Evolutionary conservation across 176 grass and related monocot genomes (phyloP), one percentile per base, ranked within the genome.

Genomic region (Lolium multiflorum): DNA sequence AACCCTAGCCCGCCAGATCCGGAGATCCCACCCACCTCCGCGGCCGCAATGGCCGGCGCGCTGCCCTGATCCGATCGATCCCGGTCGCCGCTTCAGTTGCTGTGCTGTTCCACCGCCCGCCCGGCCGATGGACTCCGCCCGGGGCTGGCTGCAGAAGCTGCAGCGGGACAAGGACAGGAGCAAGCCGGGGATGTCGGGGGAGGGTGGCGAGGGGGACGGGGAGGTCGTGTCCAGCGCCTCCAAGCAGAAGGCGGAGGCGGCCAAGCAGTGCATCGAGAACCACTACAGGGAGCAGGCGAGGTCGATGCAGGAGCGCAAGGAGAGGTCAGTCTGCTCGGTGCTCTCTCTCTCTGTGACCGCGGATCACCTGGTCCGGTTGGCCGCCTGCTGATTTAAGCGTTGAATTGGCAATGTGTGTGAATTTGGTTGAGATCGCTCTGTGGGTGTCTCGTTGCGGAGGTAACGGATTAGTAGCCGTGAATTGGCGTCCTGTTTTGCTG

Each of bases 191-290:
- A 68, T 20, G 74, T 64, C 17, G 6, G 80, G 7, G 12, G 76
- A 62, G 56, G 46, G 9, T 9, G 46, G 46, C 2, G 77, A 31
- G 26, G 72, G 11, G 4, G 89, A 22, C 7, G 92, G 82, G 79
- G 82, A 76, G 35, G 78, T 54, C 14, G 43, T 89, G 25, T 94
- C 92, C 14, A 89, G 75, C 78, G 78, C 90, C 48, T 88, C 92
- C 67, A 88, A 82, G 78, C 87, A 91, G 77, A 94, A 89, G 87
- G 92, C 76, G 73, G 92, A 79, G 14, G 87, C 87, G 17, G 92
- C 92, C 9, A 94, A 94, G 87, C 89, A 94, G 87, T 94, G 82
- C 82, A 94, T 94, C 56, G 92, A 94, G 87, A 94, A 94, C 83
- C 89, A 94, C 85, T 94, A 94, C 87, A 92, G 92, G 89, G 51